Percentiles rank a stretch among this genome's conserved stretches.
phyloP scores from a whole-genome alignment of 1,284 basidiomycete genomes.

The Apiotrichum gracile region DNA sequence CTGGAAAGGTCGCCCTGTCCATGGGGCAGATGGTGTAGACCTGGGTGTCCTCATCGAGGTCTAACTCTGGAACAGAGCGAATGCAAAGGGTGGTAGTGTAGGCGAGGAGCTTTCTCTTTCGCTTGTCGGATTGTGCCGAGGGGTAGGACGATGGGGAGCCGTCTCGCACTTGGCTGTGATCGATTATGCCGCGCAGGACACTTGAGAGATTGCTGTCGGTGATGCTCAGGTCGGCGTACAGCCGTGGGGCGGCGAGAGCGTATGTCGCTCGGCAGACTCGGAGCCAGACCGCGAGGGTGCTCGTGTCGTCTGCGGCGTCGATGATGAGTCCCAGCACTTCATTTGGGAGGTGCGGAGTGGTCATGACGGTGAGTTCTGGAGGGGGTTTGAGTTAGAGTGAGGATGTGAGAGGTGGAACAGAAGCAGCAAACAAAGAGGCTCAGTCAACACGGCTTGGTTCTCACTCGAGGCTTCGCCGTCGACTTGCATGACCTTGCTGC shows the following conservation, averaged over 20 bases:
- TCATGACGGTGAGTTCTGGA: too few relatives aligned
- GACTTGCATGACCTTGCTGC: too few relatives aligned
- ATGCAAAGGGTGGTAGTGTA: too few relatives aligned
- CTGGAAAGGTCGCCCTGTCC: slow-evolving; percentile 4
- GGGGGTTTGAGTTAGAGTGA: background rate
- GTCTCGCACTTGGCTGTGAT: background rate
- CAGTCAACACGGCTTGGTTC: too few relatives aligned
- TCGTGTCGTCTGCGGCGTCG: background rate
- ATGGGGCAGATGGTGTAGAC: slow-evolving; percentile 2
- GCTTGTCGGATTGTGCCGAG: background rate
- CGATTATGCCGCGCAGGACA: background rate
- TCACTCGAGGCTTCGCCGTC: too few relatives aligned
- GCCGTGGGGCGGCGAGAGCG: slow-evolving; percentile 3
- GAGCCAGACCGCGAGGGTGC: slow-evolving; percentile 5
- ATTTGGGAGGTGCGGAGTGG: background rate
- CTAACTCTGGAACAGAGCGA: background rate
- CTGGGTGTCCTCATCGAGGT: background rate
- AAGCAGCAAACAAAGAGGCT: too few relatives aligned
- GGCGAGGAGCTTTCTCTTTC: slow-evolving; percentile 9
- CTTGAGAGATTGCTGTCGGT: slow-evolving; percentile 2
- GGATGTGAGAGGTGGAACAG: too few relatives aligned
- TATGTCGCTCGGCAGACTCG: slow-evolving; percentile 3
- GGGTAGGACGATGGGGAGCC: background rate
- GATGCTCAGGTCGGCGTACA: slow-evolving; percentile 9
- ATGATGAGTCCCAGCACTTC: slow-evolving; percentile 9